Percentiles rank a stretch among this genome's conserved stretches.
phyloP scores from a whole-genome alignment of 2,329 filamentous ascomycete genomes.

The Sclerotinia subarctica region DNA sequence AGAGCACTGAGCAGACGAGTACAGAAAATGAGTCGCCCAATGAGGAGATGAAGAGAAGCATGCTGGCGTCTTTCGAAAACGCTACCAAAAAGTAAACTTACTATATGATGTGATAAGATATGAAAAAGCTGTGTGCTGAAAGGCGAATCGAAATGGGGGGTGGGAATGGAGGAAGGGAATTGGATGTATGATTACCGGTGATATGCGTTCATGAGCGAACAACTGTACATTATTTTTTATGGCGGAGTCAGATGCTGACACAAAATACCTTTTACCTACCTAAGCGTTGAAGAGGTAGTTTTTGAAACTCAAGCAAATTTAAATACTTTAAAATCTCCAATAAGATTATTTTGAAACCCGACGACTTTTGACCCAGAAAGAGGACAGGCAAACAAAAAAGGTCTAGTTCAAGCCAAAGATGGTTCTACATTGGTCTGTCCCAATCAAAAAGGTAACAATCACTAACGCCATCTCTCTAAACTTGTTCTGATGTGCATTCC shows the following conservation, averaged over 20 bases:
- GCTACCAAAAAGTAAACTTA: conserved; percentile 36
- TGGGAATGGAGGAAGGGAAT: conserved; percentile 8
- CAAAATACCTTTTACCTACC: conserved; percentile 8
- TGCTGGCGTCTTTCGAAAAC: conserved; percentile 48
- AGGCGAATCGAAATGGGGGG: neutral
- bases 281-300: conserved; percentile 8
- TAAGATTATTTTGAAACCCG: neutral
- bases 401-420: neutral
- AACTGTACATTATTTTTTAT: conserved; percentile 15
- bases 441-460: neutral
- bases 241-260: conserved; percentile 13
- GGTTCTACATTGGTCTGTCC: neutral
- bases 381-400: neutral
- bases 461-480: conserved; percentile 5
- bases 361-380: neutral
- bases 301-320: neutral
- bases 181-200: conserved; percentile 19
- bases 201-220: conserved; percentile 9
- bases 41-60: conserved; percentile 46
- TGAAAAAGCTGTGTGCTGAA: neutral
- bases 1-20: conserved; percentile 34
- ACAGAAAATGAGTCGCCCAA: conserved; percentile 37
- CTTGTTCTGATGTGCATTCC: neutral
- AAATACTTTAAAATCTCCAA: conserved; percentile 6
- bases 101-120: neutral